Conservation (phyloP, 2,329 filamentous ascomycete species). For the Claviceps sp. region DNA sequence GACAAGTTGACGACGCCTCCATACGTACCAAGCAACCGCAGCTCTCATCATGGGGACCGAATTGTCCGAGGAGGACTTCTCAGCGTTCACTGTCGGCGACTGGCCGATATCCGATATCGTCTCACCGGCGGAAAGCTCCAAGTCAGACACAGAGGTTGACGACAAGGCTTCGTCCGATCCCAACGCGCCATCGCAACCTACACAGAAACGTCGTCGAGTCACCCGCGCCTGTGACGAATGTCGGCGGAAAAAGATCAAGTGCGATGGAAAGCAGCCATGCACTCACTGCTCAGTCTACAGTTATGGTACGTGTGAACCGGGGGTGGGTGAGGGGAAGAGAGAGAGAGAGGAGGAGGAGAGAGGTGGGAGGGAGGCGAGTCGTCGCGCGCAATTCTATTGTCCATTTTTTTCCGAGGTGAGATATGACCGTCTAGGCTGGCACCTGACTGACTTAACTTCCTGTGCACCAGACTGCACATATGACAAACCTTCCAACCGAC, state of each 20-base stretch:
- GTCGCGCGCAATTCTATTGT: no score
- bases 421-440: background rate
- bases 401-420: no score
- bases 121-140: conserved; percentile 29
- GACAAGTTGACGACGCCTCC: background rate
- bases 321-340: no score
- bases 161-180: conserved; percentile 19
- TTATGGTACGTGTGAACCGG: conserved; percentile 56
- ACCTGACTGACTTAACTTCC: background rate
- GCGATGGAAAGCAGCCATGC: conserved; percentile 74
- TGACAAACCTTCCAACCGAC: conserved; percentile 84
- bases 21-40: background rate
- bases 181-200: conserved; percentile 36
- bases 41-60: conserved; percentile 21
- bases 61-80: conserved; percentile 31
- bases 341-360: no score
- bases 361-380: no score
- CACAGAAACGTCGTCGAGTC: conserved; percentile 66
- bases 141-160: conserved; percentile 27
- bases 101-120: conserved; percentile 23
- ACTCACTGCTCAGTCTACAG: conserved; percentile 97
- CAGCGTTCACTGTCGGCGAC: conserved; percentile 20
- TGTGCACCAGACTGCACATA: conserved; percentile 70
- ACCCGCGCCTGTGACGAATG: conserved; percentile 75
- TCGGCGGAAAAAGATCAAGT: conserved; percentile 77